Evolutionary conservation across 2,329 filamentous ascomycete species (phyloP), one percentile per base, ranked within the genome.

Genomic region (Fusarium aywerte): DNA sequence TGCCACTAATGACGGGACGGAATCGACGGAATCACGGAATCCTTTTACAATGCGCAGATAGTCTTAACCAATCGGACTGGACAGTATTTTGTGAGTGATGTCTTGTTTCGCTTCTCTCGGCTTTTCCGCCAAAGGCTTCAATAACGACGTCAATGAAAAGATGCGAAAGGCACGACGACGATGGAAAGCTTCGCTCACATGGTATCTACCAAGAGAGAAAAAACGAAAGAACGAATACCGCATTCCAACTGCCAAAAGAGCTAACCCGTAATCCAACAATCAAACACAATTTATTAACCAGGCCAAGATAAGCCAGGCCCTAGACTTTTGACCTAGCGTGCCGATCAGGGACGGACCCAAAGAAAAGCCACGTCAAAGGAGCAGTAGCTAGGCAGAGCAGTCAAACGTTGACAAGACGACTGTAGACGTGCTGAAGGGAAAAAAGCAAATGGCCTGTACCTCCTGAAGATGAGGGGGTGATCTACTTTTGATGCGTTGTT

Each of bases 1-100:
- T 48, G 39, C 48, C 65, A 66, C 65, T 68, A 68, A 66, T 39
- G 51, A 39, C 65, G 65, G 65, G 65, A 68, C 54, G 60, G 64
- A 65, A 50, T 57, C 50, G 65, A 65, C 50, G 65, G 65, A 58
- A 51, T 54, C 56, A 68, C 55, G 65, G 60, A 68, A 43, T 65
- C 16, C 55, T 65, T n/a, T 49, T 55, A 40, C 23, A 52, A 27
- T 27, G 27, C 9, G 27, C 11, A 27, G 27, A 27, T 27, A 7
- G 3, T 27, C 27, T 27, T 8, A 23, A n/a, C 45, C 45, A 49
- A 38, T 38, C 4, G 20, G 45, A 27, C 42, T 18, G 31, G 16
- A 51, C 45, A 36, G 58, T 62, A 32, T 33, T 29, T 27, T 36
- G 29, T 39, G 23, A 57, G 33, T 36, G 45, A 38, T 49, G 2